A percentile compares a stretch with the other conserved stretches of the same genome.
Evolutionary conservation across 163 green algal species (phyloP).

Genomic region (Picocystis sp.): DNA sequence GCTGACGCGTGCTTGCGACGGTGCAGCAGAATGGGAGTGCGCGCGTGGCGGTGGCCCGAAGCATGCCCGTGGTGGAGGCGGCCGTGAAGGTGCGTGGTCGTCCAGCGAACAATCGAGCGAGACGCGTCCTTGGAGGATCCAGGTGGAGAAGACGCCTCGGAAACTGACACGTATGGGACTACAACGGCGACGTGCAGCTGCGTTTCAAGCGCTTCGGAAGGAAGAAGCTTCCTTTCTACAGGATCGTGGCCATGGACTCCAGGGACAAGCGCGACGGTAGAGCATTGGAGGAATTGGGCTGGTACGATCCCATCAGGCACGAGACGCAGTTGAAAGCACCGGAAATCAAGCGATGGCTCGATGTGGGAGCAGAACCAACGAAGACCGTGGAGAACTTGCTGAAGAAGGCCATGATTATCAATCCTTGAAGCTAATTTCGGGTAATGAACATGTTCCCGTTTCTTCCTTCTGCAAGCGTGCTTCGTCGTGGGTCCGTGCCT

Average conservation of each 20-base stretch:
- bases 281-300: constrained; percentile 48
- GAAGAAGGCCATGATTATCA: constrained; percentile 63
- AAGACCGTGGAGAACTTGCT: constrained; percentile 59
- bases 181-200: constrained; percentile 29
- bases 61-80: no score
- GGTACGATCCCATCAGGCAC: constrained; percentile 74
- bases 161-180: no score
- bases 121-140: no score
- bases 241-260: constrained; percentile 82
- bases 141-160: no score
- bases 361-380: constrained; percentile 53
- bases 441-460: background rate
- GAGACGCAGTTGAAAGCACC: constrained; percentile 81
- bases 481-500: no score
- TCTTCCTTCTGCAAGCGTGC: no score
- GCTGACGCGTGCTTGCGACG: no score
- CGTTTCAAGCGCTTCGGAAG: constrained; percentile 78
- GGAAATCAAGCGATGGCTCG: constrained; percentile 87
- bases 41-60: no score
- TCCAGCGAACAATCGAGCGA: no score
- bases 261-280: constrained; percentile 55
- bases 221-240: constrained; percentile 81
- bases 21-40: no score
- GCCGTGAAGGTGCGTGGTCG: no score
- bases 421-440: constrained; percentile 8